Conservation (phyloP, 148 eudicot genomes). For the Polygonum maritimum region DNA sequence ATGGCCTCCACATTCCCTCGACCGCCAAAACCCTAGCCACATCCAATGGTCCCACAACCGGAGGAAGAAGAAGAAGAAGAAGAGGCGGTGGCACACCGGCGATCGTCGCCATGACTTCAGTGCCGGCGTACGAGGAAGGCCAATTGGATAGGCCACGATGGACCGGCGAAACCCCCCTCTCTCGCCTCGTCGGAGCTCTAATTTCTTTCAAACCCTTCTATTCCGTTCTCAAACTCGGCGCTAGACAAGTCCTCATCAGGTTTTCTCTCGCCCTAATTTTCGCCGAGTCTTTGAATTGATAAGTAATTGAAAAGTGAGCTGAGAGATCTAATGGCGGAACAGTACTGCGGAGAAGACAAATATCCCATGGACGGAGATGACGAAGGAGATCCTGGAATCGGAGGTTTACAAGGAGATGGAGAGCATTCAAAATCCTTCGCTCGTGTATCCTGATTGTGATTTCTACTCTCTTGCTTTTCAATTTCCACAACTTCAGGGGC, state of each 20-base stretch:
- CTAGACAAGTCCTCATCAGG: conserved; percentile 91
- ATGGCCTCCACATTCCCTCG: neutral
- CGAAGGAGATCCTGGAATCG: conserved; percentile 71
- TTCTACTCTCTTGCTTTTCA: conserved; percentile 6
- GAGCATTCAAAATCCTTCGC: conserved; percentile 36
- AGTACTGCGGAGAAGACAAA: conserved; percentile 94
- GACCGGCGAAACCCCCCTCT: conserved; percentile 81
- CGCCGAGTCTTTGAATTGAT: neutral
- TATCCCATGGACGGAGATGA: conserved; percentile 93
- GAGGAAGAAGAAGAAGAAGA: neutral
- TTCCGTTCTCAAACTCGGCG: conserved; percentile 75
- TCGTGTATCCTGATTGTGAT: conserved; percentile 81
- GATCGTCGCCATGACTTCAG: conserved; percentile 4
- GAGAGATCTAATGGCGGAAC: conserved; percentile 29
- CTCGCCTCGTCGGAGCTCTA: conserved; percentile 73
- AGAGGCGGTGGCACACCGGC: neutral
- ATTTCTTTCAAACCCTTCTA: conserved; percentile 74
- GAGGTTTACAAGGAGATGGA: conserved; percentile 84
- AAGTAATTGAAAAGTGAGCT: neutral
- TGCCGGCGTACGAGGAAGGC: conserved; percentile 51
- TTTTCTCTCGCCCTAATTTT: neutral
- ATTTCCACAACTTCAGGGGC: no score
- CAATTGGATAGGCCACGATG: conserved; percentile 72
- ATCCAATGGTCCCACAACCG: neutral
- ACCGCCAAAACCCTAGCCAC: conserved; percentile 1